These are phyloP conservation scores for Sporothrix luriei DNA, from an alignment of 2,329 filamentous ascomycete species.

Conservation along the genomic window DNA sequence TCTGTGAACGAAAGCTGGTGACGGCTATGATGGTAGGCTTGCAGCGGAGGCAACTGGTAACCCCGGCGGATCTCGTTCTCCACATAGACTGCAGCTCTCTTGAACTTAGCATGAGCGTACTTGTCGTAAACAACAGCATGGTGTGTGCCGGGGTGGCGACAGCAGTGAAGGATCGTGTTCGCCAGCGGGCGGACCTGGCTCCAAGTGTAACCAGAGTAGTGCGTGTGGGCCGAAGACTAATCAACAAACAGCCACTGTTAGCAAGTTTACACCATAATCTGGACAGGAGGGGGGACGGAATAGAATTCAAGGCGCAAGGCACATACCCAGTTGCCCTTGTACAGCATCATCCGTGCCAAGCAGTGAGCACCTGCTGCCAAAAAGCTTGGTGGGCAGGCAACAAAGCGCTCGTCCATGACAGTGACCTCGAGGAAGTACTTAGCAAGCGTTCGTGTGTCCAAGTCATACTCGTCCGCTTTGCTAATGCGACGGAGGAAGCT, in stretches of 20 bases:
- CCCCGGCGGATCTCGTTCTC: slow-evolving; percentile 69
- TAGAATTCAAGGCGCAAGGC: background rate
- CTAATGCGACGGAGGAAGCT: slow-evolving; percentile 95
- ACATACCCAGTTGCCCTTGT: slow-evolving; percentile 87
- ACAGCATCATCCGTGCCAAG: slow-evolving; percentile 81
- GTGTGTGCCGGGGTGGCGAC: slow-evolving; percentile 76
- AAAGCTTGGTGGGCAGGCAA: slow-evolving; percentile 87
- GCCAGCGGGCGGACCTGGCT: slow-evolving; percentile 78
- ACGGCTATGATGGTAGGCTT: slow-evolving; percentile 19
- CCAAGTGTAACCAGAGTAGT: slow-evolving; percentile 94
- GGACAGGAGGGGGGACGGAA: background rate
- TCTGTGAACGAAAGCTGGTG: slow-evolving; percentile 24
- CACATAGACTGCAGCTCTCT: slow-evolving; percentile 79
- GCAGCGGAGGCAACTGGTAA: slow-evolving; percentile 53
- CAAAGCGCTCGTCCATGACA: slow-evolving; percentile 97
- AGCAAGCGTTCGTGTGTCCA: slow-evolving; percentile 90
- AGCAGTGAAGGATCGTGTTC: slow-evolving; percentile 81
- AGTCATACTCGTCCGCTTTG: slow-evolving; percentile 96
- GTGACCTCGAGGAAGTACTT: slow-evolving; percentile 98
- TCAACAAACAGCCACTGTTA: slow-evolving; percentile 7
- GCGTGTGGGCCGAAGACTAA: slow-evolving; percentile 74
- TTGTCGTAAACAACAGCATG: slow-evolving; percentile 89
- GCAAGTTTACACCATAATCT: background rate
- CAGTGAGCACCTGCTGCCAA: slow-evolving; percentile 90
- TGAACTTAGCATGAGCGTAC: slow-evolving; percentile 85